Evolutionary conservation across 2,329 filamentous ascomycete genomes (phyloP).

Genomic region (Parasarocladium wereldwijsianum): DNA sequence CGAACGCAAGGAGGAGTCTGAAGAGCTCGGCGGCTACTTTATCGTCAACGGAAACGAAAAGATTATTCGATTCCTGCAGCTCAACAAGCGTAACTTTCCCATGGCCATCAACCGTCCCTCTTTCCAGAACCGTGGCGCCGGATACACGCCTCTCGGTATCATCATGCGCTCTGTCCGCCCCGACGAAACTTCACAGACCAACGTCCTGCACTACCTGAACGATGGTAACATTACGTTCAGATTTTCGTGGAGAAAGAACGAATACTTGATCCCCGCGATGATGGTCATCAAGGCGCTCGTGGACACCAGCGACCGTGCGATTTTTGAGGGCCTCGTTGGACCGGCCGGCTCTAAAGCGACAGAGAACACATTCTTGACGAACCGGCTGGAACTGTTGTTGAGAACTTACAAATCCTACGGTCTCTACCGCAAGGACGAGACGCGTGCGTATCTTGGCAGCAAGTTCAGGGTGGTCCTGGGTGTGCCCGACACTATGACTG

Average conservation of each 20-base stretch:
- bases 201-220: conserved; percentile 86
- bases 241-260: conserved; percentile 95
- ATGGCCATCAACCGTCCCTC: conserved; percentile 87
- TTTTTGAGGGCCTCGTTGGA: conserved; percentile 87
- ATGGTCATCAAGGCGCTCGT: conserved; percentile 93
- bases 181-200: conserved; percentile 97
- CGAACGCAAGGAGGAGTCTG: conserved; percentile 80
- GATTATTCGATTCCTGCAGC: conserved; percentile 79
- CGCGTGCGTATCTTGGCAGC: conserved; percentile 71
- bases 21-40: conserved; percentile 94
- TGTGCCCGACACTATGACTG: conserved; percentile 67
- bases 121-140: conserved; percentile 72
- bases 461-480: conserved; percentile 85
- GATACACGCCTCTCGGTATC: conserved; percentile 83
- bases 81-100: conserved; percentile 85
- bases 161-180: conserved; percentile 84
- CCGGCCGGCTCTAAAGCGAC: conserved; percentile 60
- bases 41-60: conserved; percentile 97
- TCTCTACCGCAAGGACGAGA: conserved; percentile 68
- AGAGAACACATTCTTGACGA: conserved; percentile 83
- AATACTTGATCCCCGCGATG: conserved; percentile 89
- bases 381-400: conserved; percentile 81
- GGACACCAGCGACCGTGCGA: conserved; percentile 92
- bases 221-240: conserved; percentile 95
- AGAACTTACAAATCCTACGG: conserved; percentile 88